A percentile compares a stretch with the other conserved stretches of the same genome.
Conservation (phyloP, 305 asterid genomes). For the Fraxinus sp. region DNA sequence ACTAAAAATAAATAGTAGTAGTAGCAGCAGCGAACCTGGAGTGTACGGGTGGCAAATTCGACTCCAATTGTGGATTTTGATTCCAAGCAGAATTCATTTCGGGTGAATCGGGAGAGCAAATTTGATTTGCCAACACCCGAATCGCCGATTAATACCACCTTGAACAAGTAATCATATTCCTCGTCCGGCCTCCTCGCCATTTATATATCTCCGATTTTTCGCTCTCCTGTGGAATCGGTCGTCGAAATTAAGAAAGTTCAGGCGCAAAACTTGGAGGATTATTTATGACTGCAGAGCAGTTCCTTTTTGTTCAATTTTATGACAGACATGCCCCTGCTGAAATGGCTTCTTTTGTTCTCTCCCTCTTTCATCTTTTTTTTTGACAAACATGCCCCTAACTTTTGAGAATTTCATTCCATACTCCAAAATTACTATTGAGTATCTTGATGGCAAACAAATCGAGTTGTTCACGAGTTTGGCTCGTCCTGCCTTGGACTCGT, state of each 20-base stretch:
- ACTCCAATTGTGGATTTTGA: constrained; percentile 74
- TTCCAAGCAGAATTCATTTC: constrained; percentile 63
- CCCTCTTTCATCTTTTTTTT: not conserved
- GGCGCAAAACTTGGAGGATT: not conserved
- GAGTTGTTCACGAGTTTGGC: not conserved
- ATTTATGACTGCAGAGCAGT: not conserved
- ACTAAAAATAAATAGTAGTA: constrained; percentile 1
- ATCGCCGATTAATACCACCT: constrained; percentile 62
- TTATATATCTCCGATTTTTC: not conserved
- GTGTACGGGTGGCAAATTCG: constrained; percentile 72
- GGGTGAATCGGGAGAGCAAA: constrained; percentile 59
- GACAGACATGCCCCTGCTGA: constrained; percentile 23
- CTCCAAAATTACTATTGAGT: not conserved
- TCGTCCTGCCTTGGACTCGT: not conserved
- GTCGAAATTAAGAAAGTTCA: not conserved
- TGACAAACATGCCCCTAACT: constrained; percentile 19
- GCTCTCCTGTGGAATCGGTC: constrained; percentile 20
- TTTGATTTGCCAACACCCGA: constrained; percentile 67
- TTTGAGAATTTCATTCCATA: not conserved
- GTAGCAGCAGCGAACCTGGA: constrained; percentile 35
- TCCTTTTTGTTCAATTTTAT: not conserved
- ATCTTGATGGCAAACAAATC: not conserved
- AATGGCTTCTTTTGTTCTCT: not conserved
- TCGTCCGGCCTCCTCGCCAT: constrained; percentile 68
- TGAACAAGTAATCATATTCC: constrained; percentile 65